Evolutionary conservation across 495 filamentous ascomycete species (phyloP).

Genomic region (Podospora australis): DNA sequence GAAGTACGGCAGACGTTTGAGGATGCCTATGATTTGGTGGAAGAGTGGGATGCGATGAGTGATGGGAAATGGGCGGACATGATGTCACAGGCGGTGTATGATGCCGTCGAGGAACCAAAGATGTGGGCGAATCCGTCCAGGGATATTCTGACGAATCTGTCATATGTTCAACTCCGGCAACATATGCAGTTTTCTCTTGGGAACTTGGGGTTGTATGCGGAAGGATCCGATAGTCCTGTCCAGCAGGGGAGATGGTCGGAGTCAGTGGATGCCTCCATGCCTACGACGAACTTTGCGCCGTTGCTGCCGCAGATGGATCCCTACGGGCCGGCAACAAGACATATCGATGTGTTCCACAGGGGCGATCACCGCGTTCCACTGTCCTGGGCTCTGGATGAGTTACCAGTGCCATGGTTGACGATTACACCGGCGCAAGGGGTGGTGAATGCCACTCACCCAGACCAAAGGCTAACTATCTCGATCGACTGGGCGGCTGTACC

Average conservation of each 20-base stretch:
- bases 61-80: constrained; percentile 61
- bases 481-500: constrained; percentile 48
- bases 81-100: constrained; percentile 36
- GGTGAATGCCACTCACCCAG: constrained; percentile 32
- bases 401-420: constrained; percentile 41
- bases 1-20: constrained; percentile 48
- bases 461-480: constrained; percentile 45
- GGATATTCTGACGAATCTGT: constrained; percentile 44
- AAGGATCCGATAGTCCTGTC: constrained; percentile 45
- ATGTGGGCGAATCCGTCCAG: constrained; percentile 52
- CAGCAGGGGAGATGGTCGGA: constrained; percentile 52
- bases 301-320: constrained; percentile 47
- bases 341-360: constrained; percentile 52
- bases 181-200: constrained; percentile 46
- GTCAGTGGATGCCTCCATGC: constrained; percentile 19
- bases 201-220: constrained; percentile 52
- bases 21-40: constrained; percentile 47
- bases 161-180: constrained; percentile 37
- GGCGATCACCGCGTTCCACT: constrained; percentile 40
- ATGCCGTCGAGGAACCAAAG: constrained; percentile 29
- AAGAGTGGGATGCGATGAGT: constrained; percentile 50
- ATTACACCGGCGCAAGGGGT: constrained; percentile 41
- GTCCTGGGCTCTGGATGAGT: constrained; percentile 40
- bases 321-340: constrained; percentile 43
- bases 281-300: constrained; percentile 37